Evolutionary conservation across 306 rosid species (phyloP), one percentile per base, ranked within the genome.

Genomic region (Lathyrus tuberosus): DNA sequence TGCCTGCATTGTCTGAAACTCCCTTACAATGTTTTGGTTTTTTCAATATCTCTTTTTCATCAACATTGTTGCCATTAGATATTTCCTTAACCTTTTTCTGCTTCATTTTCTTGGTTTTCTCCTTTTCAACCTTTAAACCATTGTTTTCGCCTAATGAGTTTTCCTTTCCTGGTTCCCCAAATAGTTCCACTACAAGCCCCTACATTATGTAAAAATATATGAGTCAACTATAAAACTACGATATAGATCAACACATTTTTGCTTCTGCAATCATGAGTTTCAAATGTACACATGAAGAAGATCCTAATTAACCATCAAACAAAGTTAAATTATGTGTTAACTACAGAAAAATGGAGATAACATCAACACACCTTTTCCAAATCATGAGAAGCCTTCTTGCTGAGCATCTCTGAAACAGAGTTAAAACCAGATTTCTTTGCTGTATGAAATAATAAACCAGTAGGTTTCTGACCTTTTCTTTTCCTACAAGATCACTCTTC

Each of bases 351-450:
- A 22, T 9, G 13, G 4, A 16, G 28, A 42, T 17, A 74, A 31
- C 49, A 56, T 53, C 18, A 74, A 0, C 66, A 28, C 44, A 87
- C 96, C 88, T 78, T 54, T 26, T 66, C 24, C 8, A 14, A 10
- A 12, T 4, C 10, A 15, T 26, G 76, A 3, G 69, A 44, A 17
- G 75, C 81, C 2, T 63, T 80, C 31, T 33, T 48, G 3, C 13
- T 52, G 47, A 91, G 70, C 86, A 86, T 62, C 26, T 90, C 97
- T 0, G 87, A 84, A 24, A 89, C 97, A 14, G 88, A 88, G 2
- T 74, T 74, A 66, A 70, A 87, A 46, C 97, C 97, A 0, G 69
- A 64, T 10, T 76, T 78, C 81, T 86, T 91, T 60, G 96, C 96
- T 8, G 73, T 18, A 16, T 9, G 76, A 2, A 33, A 65, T 17